A percentile compares a stretch with the other conserved stretches of the same genome.
Evolutionary conservation across 257 asterid species (phyloP).

Genomic region (Petunia secreta): DNA sequence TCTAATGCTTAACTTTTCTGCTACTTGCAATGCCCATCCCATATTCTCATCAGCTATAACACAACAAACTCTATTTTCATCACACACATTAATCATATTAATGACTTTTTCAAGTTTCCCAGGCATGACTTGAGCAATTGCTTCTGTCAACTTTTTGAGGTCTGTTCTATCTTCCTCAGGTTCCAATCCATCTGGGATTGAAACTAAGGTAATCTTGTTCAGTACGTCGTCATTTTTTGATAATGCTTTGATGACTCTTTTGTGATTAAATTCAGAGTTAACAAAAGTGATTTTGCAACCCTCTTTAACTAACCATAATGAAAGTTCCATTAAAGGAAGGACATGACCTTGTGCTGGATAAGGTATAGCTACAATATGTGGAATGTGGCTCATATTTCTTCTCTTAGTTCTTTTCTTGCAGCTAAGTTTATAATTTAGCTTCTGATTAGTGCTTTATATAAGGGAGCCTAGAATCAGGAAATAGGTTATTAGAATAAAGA

Average conservation of each 20-base stretch:
- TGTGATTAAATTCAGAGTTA: constrained; percentile 59
- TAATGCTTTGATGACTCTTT: constrained; percentile 43
- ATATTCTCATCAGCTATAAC: constrained; percentile 52
- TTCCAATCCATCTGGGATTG: constrained; percentile 69
- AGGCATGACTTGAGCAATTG: constrained; percentile 48
- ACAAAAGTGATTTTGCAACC: constrained; percentile 60
- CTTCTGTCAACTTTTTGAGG: constrained; percentile 33
- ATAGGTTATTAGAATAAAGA: background rate
- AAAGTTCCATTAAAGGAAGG: constrained; percentile 63
- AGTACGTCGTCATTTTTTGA: constrained; percentile 28
- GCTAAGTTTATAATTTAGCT: background rate
- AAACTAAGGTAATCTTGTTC: constrained; percentile 40
- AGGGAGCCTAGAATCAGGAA: background rate
- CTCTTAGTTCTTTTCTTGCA: background rate
- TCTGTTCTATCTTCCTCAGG: constrained; percentile 61
- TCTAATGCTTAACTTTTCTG: constrained; percentile 46
- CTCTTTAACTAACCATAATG: constrained; percentile 43
- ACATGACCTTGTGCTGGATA: constrained; percentile 89
- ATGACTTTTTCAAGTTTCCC: constrained; percentile 48
- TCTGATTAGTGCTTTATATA: background rate
- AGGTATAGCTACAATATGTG: constrained; percentile 59
- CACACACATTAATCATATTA: constrained; percentile 34
- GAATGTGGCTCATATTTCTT: constrained; percentile 43
- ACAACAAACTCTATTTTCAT: constrained; percentile 41
- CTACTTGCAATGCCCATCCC: constrained; percentile 54